Conservation (phyloP, 2,329 filamentous ascomycete species). For the Emergomyces orientalis region DNA sequence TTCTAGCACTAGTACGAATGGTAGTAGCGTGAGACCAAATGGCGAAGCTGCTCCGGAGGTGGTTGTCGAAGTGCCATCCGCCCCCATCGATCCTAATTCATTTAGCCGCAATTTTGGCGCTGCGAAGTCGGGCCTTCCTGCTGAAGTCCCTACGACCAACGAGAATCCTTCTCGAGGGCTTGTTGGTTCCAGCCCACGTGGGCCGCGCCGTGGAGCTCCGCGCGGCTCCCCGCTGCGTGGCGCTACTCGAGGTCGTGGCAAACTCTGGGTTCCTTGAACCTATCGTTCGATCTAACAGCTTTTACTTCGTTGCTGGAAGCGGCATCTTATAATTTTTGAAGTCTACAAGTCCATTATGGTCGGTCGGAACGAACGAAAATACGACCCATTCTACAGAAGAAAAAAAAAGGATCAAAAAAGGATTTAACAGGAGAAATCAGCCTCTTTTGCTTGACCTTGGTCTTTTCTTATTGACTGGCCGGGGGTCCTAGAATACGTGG, state of each 20-base stretch:
- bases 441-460: neutral
- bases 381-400: neutral
- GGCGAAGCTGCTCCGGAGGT: slow-evolving; percentile 21
- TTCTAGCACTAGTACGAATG: neutral
- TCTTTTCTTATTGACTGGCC: neutral
- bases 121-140: slow-evolving; percentile 25
- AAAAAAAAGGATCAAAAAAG: neutral
- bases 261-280: slow-evolving; percentile 39
- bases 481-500: neutral
- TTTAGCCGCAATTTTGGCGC: slow-evolving; percentile 36
- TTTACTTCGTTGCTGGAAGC: neutral
- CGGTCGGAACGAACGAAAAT: neutral
- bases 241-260: slow-evolving; percentile 33
- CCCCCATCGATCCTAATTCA: slow-evolving; percentile 41
- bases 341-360: neutral
- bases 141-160: slow-evolving; percentile 20
- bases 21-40: slow-evolving; percentile 1
- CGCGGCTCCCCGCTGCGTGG: slow-evolving; percentile 30
- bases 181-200: slow-evolving; percentile 27
- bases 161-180: slow-evolving; percentile 25
- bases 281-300: neutral
- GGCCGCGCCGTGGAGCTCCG: slow-evolving; percentile 26
- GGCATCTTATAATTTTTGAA: neutral
- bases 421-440: neutral
- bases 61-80: slow-evolving; percentile 36